Conservation (phyloP, 2,329 filamentous ascomycete species). For the Apiospora arundinis region DNA sequence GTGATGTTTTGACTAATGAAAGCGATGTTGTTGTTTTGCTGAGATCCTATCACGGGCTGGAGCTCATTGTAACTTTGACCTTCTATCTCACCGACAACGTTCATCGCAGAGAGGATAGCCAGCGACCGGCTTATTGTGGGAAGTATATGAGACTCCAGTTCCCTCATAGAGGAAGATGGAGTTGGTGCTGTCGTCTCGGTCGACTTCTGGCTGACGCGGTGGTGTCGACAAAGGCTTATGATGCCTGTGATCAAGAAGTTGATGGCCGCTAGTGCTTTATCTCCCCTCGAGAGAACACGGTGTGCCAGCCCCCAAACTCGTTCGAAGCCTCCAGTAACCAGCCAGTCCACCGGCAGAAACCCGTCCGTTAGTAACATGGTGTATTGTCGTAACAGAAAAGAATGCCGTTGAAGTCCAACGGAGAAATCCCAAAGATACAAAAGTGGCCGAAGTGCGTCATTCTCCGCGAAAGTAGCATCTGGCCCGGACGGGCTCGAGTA, state of each 20-base stretch:
- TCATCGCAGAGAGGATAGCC: conserved; percentile 46
- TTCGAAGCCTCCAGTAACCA: conserved; percentile 50
- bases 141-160: conserved; percentile 34
- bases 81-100: conserved; percentile 32
- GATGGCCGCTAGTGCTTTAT: conserved; percentile 41
- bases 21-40: conserved; percentile 31
- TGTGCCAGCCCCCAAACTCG: conserved; percentile 48
- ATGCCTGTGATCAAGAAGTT: conserved; percentile 45
- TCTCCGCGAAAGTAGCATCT: conserved; percentile 39
- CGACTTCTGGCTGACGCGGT: conserved; percentile 24
- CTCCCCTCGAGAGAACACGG: conserved; percentile 41
- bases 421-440: conserved; percentile 43
- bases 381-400: conserved; percentile 47
- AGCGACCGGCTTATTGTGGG: conserved; percentile 51
- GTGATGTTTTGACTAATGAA: conserved; percentile 33
- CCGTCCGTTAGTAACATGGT: conserved; percentile 43
- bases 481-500: conserved; percentile 45
- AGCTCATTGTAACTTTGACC: conserved; percentile 22
- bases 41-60: background rate
- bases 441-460: conserved; percentile 39
- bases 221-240: conserved; percentile 38
- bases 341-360: conserved; percentile 49
- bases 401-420: conserved; percentile 36
- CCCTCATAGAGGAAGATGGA: conserved; percentile 22
- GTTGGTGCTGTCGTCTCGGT: conserved; percentile 23